A percentile compares a stretch with the other conserved stretches of the same genome.
Conservation (phyloP, 805 yeast species). For the Lipomyces spencermartinsiae region DNA sequence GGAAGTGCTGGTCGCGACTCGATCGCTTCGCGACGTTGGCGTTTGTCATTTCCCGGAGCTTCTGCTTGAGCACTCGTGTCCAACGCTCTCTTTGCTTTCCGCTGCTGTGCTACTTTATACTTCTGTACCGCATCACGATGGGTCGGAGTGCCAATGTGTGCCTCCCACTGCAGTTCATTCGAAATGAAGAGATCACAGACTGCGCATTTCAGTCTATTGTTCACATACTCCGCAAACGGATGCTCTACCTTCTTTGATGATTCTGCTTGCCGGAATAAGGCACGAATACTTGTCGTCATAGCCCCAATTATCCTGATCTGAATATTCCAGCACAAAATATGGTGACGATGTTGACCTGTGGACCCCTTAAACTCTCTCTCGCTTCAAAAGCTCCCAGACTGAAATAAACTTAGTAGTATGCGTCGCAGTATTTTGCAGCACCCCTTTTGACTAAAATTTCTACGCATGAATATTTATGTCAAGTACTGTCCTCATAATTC, state of each 20-base stretch:
- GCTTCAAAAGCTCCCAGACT: background rate
- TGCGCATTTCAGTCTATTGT: constrained; percentile 19
- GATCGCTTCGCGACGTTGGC: background rate
- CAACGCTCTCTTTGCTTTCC: constrained; percentile 25
- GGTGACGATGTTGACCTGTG: background rate
- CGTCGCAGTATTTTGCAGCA: background rate
- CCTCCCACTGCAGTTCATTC: constrained; percentile 22
- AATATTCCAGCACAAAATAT: background rate
- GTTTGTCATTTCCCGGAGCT: constrained; percentile 2
- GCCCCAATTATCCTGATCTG: background rate
- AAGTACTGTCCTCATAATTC: background rate
- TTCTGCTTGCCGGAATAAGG: constrained; percentile 1
- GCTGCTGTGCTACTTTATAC: constrained; percentile 22
- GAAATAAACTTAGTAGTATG: background rate
- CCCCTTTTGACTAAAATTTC: background rate
- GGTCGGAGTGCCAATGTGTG: constrained; percentile 26
- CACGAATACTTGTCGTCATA: constrained; percentile 12
- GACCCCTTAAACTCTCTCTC: background rate
- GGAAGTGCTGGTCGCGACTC: background rate
- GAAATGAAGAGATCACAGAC: constrained; percentile 24
- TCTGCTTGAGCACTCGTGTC: constrained; percentile 3
- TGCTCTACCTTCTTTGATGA: constrained; percentile 14
- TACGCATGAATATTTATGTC: background rate
- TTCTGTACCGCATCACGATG: constrained; percentile 18
- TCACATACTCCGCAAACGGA: constrained; percentile 21